A percentile compares a stretch with the other conserved stretches of the same genome.
Evolutionary conservation across 768 basidiomycete species (phyloP).

Genomic region (Cystobasidiopsis lactophilus): DNA sequence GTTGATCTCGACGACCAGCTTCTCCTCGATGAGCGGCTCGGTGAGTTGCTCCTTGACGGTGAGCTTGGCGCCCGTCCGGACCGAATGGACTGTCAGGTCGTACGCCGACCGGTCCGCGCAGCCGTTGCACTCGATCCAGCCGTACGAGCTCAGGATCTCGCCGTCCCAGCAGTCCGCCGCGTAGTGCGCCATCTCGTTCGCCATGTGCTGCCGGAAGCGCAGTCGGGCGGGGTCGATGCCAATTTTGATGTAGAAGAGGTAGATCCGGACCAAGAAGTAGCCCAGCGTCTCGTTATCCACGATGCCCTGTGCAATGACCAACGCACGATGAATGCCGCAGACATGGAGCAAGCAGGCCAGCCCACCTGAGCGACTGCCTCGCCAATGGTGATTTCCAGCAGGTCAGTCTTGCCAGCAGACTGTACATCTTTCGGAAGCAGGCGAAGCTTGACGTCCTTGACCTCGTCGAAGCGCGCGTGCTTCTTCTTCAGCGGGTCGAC

Average conservation of each 20-base stretch:
- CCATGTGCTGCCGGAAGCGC: conserved; percentile 95
- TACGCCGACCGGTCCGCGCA: conserved; percentile 97
- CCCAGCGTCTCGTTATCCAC: conserved; percentile 95
- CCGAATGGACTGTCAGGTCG: conserved; percentile 72
- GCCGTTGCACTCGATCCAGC: conserved; percentile 97
- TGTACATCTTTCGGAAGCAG: conserved; percentile 74
- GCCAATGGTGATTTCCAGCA: conserved; percentile 50
- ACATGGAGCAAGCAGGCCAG: neutral
- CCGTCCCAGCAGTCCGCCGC: conserved; percentile 99
- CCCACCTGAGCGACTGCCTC: conserved; percentile 52
- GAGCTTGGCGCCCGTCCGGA: conserved; percentile 59
- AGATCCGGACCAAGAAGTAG: conserved; percentile 85
- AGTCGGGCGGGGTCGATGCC: conserved; percentile 64
- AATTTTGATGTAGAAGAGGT: conserved; percentile 69
- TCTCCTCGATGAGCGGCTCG: conserved; percentile 63
- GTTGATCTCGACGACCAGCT: conserved; percentile 54
- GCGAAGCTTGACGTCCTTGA: conserved; percentile 47
- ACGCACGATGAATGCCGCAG: neutral
- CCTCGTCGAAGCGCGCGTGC: conserved; percentile 63
- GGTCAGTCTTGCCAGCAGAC: conserved; percentile 42
- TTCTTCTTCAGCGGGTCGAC: conserved; percentile 85
- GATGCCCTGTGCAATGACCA: conserved; percentile 36
- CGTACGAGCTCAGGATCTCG: conserved; percentile 76
- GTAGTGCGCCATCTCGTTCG: conserved; percentile 98
- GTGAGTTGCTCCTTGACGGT: conserved; percentile 68